Conservation (phyloP, 352 stramenopile genomes). For the Phytophthora boehmeriae region DNA sequence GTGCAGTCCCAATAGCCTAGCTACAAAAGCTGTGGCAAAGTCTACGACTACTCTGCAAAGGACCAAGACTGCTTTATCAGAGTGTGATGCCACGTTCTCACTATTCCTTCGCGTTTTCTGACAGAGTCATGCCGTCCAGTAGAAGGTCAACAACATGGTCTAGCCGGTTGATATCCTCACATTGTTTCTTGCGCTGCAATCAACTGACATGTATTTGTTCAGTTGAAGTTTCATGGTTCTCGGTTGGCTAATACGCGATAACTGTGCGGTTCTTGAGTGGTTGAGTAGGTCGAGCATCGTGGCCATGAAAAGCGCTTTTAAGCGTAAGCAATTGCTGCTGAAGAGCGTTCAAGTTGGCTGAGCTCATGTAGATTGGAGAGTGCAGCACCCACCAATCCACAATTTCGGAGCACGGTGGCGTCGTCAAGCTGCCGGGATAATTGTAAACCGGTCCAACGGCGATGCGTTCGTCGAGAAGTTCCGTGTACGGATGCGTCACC, state of each 20-base stretch:
- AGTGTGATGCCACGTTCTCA: too few species aligned
- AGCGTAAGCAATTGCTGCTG: conserved; percentile 25
- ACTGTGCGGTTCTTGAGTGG: conserved; percentile 43
- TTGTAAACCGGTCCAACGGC: conserved; percentile 45
- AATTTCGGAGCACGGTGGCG: conserved; percentile 46
- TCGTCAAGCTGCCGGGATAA: conserved; percentile 49
- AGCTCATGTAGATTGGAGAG: conserved; percentile 39
- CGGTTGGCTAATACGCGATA: conserved; percentile 29
- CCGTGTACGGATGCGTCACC: conserved; percentile 5
- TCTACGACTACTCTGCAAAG: too few species aligned
- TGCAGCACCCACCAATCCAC: conserved; percentile 54
- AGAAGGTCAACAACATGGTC: too few species aligned
- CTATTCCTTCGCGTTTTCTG: too few species aligned
- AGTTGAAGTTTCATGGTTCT: too few species aligned
- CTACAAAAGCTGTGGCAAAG: too few species aligned
- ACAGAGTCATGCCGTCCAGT: too few species aligned
- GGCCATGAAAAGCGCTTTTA: conserved; percentile 30
- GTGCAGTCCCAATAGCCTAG: conserved; percentile 7
- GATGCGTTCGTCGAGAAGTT: conserved; percentile 3
- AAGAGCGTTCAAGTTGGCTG: conserved; percentile 26
- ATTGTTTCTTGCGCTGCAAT: too few species aligned
- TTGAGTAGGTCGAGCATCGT: conserved; percentile 45
- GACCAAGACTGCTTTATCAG: too few species aligned
- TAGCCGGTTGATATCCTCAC: too few species aligned
- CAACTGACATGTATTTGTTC: too few species aligned